phyloP scores from a whole-genome alignment of 805 yeast species.

The Ogataea zsoltii region DNA sequence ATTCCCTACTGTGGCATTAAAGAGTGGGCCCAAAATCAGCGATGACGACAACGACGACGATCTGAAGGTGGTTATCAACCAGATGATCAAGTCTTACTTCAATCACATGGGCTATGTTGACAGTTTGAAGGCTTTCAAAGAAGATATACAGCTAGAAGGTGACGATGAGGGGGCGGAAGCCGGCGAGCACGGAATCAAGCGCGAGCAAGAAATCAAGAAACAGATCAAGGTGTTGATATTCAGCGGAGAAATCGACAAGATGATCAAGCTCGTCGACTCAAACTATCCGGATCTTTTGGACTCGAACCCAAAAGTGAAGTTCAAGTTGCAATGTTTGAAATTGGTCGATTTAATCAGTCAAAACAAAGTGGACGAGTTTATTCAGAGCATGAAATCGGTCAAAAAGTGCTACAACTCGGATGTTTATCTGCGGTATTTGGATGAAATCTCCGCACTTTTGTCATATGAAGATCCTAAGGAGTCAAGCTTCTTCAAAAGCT shows the following conservation, averaged over 20 bases:
- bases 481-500: slow-evolving; percentile 37
- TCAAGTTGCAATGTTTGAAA: slow-evolving; percentile 45
- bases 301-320: slow-evolving; percentile 34
- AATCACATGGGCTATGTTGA: slow-evolving; percentile 59
- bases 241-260: slow-evolving; percentile 46
- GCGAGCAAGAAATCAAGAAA: slow-evolving; percentile 38
- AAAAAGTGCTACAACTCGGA: slow-evolving; percentile 34
- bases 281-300: slow-evolving; percentile 42
- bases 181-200: slow-evolving; percentile 33
- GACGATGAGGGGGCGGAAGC: slow-evolving; percentile 25
- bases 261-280: slow-evolving; percentile 38
- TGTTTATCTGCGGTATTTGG: slow-evolving; percentile 38
- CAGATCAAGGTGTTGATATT: slow-evolving; percentile 42
- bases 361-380: slow-evolving; percentile 33
- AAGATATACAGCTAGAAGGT: slow-evolving; percentile 42
- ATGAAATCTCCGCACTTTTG: slow-evolving; percentile 49
- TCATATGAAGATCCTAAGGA: slow-evolving; percentile 51
- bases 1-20: slow-evolving; percentile 11
- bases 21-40: slow-evolving; percentile 10
- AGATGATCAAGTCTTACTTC: slow-evolving; percentile 45
- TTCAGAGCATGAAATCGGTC: slow-evolving; percentile 42
- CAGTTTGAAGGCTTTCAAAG: slow-evolving; percentile 50
- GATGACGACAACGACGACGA: slow-evolving; percentile 23
- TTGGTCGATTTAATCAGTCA: slow-evolving; percentile 40
- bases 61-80: slow-evolving; percentile 20